These are phyloP conservation scores for Russula brevipes DNA, from an alignment of 768 basidiomycete species.

Conservation along the genomic window DNA sequence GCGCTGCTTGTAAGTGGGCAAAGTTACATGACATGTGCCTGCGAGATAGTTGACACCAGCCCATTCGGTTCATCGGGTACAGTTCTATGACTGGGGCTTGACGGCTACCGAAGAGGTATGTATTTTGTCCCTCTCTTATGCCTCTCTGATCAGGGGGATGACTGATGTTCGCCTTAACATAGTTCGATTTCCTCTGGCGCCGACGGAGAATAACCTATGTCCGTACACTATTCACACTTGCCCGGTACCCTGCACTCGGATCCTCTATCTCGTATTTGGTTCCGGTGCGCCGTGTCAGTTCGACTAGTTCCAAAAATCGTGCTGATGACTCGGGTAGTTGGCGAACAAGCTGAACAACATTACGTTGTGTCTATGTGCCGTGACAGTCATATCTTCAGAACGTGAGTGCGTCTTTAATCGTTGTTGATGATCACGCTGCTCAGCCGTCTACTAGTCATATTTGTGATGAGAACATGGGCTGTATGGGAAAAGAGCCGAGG, in stretches of 20 bases:
- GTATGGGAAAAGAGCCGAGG: constrained; percentile 28
- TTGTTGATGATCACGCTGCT: neutral
- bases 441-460: constrained; percentile 23
- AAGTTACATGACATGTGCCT: neutral
- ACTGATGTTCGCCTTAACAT: neutral
- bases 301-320: too few relatives aligned
- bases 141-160: neutral
- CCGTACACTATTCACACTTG: constrained; percentile 4
- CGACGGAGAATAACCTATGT: neutral
- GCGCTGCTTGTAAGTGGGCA: constrained; percentile 10
- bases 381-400: constrained; percentile 8
- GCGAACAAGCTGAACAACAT: neutral
- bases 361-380: neutral
- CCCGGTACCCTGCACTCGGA: constrained; percentile 18
- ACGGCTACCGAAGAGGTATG: constrained; percentile 10
- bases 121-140: too few relatives aligned
- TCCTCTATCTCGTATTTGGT: neutral
- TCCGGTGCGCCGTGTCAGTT: constrained; percentile 3
- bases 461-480: constrained; percentile 30
- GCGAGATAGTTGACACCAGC: neutral
- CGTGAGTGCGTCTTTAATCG: neutral
- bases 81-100: constrained; percentile 20
- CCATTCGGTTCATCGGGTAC: neutral
- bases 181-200: constrained; percentile 17
- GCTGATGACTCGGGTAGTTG: neutral